Conservation (phyloP, 1,139 yeast species). For the Saccharomyces pastorianus region DNA sequence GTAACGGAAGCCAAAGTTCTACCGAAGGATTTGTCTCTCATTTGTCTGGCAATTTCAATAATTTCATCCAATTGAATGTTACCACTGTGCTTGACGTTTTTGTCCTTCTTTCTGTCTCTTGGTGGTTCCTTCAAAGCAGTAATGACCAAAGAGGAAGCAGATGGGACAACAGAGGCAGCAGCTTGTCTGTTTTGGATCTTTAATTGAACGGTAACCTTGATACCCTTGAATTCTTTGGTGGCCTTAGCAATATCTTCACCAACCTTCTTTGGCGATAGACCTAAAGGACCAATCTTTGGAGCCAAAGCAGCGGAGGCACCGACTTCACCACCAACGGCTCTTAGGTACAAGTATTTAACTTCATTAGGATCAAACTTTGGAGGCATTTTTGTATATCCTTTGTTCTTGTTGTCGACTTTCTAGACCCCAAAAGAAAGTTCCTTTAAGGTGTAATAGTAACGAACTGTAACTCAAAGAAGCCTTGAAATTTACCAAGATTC, state of each 20-base stretch:
- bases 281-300: constrained; percentile 99
- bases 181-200: constrained; percentile 99
- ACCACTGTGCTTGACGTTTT: constrained; percentile 99
- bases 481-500: background rate
- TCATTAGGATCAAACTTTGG: constrained; percentile 98
- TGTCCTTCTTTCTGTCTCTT: constrained; percentile 99
- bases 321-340: constrained; percentile 99
- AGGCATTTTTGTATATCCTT: constrained; percentile 46
- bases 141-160: constrained; percentile 98
- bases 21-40: constrained; percentile 97
- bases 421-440: background rate
- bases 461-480: background rate
- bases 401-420: constrained; percentile 1
- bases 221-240: constrained; percentile 98
- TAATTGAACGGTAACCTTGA: constrained; percentile 96
- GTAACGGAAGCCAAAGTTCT: constrained; percentile 93
- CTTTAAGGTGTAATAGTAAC: background rate
- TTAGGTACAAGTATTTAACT: constrained; percentile 96
- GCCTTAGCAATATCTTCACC: constrained; percentile 99
- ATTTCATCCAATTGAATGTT: constrained; percentile 96
- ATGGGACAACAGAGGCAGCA: constrained; percentile 96
- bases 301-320: constrained; percentile 99
- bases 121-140: constrained; percentile 99
- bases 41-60: constrained; percentile 94
- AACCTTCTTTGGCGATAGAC: constrained; percentile 99